A percentile compares a stretch with the other conserved stretches of the same genome.
Conservation (phyloP, 345 rosid genomes). For the Nasturtium officinale region DNA sequence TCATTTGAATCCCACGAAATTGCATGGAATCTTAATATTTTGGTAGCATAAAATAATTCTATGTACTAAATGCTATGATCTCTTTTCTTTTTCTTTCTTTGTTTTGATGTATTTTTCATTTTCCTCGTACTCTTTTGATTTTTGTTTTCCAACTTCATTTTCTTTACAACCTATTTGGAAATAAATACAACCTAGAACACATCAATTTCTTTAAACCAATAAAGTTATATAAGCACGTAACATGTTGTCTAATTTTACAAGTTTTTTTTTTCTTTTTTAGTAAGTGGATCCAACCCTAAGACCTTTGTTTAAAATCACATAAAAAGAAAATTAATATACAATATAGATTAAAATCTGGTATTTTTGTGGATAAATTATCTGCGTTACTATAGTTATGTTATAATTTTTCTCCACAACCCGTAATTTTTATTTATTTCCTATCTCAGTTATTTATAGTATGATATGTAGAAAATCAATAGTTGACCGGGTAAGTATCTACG, state of each 20-base stretch:
- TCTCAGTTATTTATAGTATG: neutral
- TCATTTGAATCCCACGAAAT: slow-evolving; percentile 16
- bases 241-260: slow-evolving; percentile 11
- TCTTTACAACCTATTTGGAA: neutral
- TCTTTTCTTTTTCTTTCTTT: neutral
- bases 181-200: slow-evolving; percentile 1
- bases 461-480: neutral
- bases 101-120: neutral
- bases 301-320: neutral
- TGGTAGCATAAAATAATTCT: no score
- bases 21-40: slow-evolving; percentile 23
- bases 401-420: neutral
- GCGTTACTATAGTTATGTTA: neutral
- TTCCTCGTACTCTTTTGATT: neutral
- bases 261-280: neutral
- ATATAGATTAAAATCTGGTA: neutral
- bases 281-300: neutral
- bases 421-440: neutral
- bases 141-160: neutral
- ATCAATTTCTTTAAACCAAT: neutral
- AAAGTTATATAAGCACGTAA: slow-evolving; percentile 13
- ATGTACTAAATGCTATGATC: neutral
- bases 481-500: neutral
- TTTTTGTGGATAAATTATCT: neutral
- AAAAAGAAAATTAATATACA: neutral